phyloP scores from a whole-genome alignment of 371 early-diverging fungal genomes.

The Mucor indicus region DNA sequence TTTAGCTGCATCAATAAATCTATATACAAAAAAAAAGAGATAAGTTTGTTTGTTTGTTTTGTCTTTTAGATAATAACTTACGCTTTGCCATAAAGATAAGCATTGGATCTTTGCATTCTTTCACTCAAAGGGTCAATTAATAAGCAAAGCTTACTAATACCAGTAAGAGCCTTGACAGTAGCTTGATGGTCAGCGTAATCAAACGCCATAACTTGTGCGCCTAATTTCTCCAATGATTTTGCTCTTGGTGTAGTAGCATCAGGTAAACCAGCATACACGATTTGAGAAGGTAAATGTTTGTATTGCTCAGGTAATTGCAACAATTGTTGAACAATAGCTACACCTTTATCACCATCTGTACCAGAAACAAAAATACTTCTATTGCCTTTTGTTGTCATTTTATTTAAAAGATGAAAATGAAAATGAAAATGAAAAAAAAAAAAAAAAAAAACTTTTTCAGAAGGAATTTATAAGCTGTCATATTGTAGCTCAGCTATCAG shows the following conservation, averaged over 20 bases:
- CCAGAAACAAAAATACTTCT: constrained; percentile 49
- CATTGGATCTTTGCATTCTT: constrained; percentile 41
- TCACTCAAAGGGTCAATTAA: constrained; percentile 46
- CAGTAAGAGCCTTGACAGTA: constrained; percentile 37
- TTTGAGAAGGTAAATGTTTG: constrained; percentile 30
- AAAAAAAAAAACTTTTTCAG: constrained; percentile 1
- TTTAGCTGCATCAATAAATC: constrained; percentile 49
- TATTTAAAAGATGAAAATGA: background rate
- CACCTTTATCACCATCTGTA: constrained; percentile 48
- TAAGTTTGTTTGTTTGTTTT: too few relatives aligned
- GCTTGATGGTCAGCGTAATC: constrained; percentile 33
- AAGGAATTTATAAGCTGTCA: background rate
- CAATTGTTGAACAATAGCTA: constrained; percentile 40
- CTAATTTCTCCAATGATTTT: constrained; percentile 23
- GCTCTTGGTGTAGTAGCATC: constrained; percentile 37
- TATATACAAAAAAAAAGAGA: constrained; percentile 7
- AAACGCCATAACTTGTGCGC: constrained; percentile 38
- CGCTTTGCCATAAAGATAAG: constrained; percentile 41
- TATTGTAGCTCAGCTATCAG: too few relatives aligned
- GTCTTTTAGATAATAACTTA: too few relatives aligned
- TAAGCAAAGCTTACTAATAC: constrained; percentile 38
- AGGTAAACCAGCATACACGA: constrained; percentile 43
- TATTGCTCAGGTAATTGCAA: constrained; percentile 37
- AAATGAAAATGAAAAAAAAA: constrained; percentile 1
- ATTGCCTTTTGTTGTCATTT: constrained; percentile 24